A percentile compares a stretch with the other conserved stretches of the same genome.
These are phyloP conservation scores for Tephrocybe sp. DNA, from an alignment of 768 basidiomycete genomes.

Conservation along the genomic window DNA sequence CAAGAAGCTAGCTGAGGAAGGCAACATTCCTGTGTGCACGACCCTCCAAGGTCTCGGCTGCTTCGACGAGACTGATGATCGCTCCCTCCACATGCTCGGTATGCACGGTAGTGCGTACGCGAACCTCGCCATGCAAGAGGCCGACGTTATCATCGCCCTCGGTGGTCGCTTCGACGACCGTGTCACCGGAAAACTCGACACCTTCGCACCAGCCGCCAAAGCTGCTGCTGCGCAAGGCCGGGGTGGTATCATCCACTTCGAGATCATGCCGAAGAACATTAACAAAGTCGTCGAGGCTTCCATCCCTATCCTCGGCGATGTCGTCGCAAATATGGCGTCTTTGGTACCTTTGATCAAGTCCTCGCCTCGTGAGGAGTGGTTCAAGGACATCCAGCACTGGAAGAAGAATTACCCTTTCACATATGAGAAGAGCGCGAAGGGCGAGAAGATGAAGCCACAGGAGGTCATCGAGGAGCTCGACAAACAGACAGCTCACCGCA, in stretches of 20 bases:
- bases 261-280: constrained; percentile 97
- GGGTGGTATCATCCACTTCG: constrained; percentile 99
- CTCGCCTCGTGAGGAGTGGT: constrained; percentile 74
- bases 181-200: constrained; percentile 86
- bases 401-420: constrained; percentile 91
- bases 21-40: constrained; percentile 96
- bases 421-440: constrained; percentile 61
- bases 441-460: constrained; percentile 88
- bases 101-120: constrained; percentile 99
- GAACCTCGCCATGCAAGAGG: constrained; percentile 96
- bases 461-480: constrained; percentile 95
- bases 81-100: constrained; percentile 94
- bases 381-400: constrained; percentile 78
- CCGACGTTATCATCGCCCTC: constrained; percentile 96
- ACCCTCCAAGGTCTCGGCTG: constrained; percentile 95
- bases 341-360: constrained; percentile 77
- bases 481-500: constrained; percentile 68
- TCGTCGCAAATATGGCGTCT: constrained; percentile 74
- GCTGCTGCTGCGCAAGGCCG: constrained; percentile 82
- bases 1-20: constrained; percentile 70
- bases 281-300: constrained; percentile 98
- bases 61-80: constrained; percentile 87
- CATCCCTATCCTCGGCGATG: constrained; percentile 93
- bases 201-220: constrained; percentile 88
- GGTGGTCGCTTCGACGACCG: constrained; percentile 98